Evolutionary conservation across 2,329 filamentous ascomycete genomes (phyloP), one percentile per base, ranked within the genome.

Genomic region (Sarocladium oryzae): DNA sequence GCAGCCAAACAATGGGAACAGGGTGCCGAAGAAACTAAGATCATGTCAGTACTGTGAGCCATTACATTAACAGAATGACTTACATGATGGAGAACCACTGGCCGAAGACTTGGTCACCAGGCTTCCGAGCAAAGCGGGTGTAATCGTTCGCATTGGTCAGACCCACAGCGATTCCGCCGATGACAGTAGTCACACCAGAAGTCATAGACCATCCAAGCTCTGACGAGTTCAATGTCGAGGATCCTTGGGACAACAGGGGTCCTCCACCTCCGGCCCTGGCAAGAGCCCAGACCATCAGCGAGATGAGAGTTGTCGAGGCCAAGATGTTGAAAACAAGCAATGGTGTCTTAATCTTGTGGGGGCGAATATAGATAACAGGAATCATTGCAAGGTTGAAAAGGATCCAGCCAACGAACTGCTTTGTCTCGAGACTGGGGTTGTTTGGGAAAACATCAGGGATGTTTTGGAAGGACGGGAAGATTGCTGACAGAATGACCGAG

Each of bases 401-500:
- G 21, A 51, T 21, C 32, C 36, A 51, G 18, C 33, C 49, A 16
- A 37, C 33, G 24, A 51, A 51, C 35, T 51, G 32, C 20, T 30
- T 40, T 13, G 40, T 43, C 7, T 43, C 40, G 9, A 43, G 40
- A 18, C 23, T 43, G 13, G 40, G 40, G n/a, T 43, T 43, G 13
- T 43, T 16, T 3, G 40, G 40, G 23, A 43, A 43, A 16, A 43
- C 40, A 28, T 43, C 40, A 16, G 21, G 21, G 21, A 43, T 43
- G 23, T 43, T 26, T 23, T 43, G 40, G 21, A 43, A 43, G 5
- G 40, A 43, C 11, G 40, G 40, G 40, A 69, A 73, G 52, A 72
- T 69, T 13, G 67, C 63, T 2, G 58, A 55, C 9, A 69, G 58
- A 24, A 60, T 59, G 1, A 49, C 49, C n/a, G 40, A 23, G 3